phyloP scores from a whole-genome alignment of 192 early-diverging fungal genomes.

The Mortierella alpina region DNA sequence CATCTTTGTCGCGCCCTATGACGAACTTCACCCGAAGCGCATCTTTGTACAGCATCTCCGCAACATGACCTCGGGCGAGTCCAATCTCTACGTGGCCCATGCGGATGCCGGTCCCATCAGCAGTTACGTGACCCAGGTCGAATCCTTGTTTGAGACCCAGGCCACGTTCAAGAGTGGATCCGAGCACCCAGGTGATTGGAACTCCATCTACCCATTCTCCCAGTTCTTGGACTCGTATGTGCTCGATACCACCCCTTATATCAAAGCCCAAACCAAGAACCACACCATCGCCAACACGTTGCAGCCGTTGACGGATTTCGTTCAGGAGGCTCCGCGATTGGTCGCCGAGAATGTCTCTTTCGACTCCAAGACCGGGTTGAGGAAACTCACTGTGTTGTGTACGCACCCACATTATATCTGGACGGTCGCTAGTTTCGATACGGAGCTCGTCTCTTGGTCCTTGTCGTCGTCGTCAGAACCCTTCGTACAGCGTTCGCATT shows the following conservation, averaged over 20 bases:
- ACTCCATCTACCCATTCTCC: slow-evolving; percentile 74
- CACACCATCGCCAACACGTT: slow-evolving; percentile 29
- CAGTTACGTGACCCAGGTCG: slow-evolving; percentile 56
- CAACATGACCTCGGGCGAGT: slow-evolving; percentile 70
- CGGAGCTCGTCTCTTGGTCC: slow-evolving; percentile 69
- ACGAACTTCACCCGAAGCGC: slow-evolving; percentile 75
- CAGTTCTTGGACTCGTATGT: slow-evolving; percentile 66
- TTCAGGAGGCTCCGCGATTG: slow-evolving; percentile 52
- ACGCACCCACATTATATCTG: slow-evolving; percentile 65
- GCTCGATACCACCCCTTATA: slow-evolving; percentile 34
- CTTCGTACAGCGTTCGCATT: slow-evolving; percentile 48
- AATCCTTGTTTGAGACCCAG: slow-evolving; percentile 51
- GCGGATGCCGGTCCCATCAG: slow-evolving; percentile 69
- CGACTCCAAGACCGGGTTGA: slow-evolving; percentile 59
- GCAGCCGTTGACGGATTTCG: slow-evolving; percentile 30
- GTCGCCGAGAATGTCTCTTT: slow-evolving; percentile 57
- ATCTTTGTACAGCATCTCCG: slow-evolving; percentile 70
- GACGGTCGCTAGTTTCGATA: slow-evolving; percentile 76
- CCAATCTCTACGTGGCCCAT: slow-evolving; percentile 67
- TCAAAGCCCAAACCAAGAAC: slow-evolving; percentile 39
- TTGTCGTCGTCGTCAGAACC: slow-evolving; percentile 56
- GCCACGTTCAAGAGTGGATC: slow-evolving; percentile 39
- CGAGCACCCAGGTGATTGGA: slow-evolving; percentile 65
- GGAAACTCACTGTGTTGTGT: slow-evolving; percentile 60
- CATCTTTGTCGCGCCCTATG: slow-evolving; percentile 59